Conservation (phyloP, 2,329 filamentous ascomycete genomes). For the Phialemonium atrogriseum region DNA sequence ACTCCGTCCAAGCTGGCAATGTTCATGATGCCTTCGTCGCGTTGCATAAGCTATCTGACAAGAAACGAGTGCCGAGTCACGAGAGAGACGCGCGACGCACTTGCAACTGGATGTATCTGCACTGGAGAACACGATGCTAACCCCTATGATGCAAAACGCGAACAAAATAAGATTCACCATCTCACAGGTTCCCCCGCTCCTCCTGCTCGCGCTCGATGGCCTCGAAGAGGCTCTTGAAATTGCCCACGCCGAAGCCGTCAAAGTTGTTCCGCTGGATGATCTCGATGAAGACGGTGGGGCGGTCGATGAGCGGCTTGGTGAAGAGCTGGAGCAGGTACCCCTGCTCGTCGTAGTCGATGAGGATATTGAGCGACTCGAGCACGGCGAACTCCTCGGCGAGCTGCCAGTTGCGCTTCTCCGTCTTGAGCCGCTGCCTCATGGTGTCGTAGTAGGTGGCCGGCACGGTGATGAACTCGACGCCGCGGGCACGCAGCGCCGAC, state of each 20-base stretch:
- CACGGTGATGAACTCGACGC: constrained; percentile 88
- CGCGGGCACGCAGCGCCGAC: constrained; percentile 69
- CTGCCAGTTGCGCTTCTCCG: constrained; percentile 48
- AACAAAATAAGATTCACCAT: too few species aligned
- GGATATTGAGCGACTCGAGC: constrained; percentile 69
- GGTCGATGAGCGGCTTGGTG: constrained; percentile 85
- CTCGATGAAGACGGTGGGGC: constrained; percentile 92
- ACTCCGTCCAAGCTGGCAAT: too few species aligned
- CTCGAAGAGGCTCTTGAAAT: constrained; percentile 93
- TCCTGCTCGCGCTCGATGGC: constrained; percentile 92
- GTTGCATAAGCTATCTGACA: too few species aligned
- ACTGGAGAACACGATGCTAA: too few species aligned
- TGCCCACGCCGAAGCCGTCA: constrained; percentile 86
- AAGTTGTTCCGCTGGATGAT: constrained; percentile 92
- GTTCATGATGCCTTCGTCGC: too few species aligned
- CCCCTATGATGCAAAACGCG: too few species aligned
- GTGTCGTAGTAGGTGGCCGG: constrained; percentile 78
- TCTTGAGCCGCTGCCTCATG: constrained; percentile 66
- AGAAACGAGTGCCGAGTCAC: too few species aligned
- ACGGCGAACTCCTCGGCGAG: constrained; percentile 74
- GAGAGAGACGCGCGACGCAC: too few species aligned
- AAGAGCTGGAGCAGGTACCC: constrained; percentile 76
- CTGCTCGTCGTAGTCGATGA: constrained; percentile 91
- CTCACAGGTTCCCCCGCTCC: constrained; percentile 69
- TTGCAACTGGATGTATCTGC: too few species aligned